These are phyloP conservation scores for Chloromonas sp. DNA, from an alignment of 163 green algal species.

Conservation along the genomic window DNA sequence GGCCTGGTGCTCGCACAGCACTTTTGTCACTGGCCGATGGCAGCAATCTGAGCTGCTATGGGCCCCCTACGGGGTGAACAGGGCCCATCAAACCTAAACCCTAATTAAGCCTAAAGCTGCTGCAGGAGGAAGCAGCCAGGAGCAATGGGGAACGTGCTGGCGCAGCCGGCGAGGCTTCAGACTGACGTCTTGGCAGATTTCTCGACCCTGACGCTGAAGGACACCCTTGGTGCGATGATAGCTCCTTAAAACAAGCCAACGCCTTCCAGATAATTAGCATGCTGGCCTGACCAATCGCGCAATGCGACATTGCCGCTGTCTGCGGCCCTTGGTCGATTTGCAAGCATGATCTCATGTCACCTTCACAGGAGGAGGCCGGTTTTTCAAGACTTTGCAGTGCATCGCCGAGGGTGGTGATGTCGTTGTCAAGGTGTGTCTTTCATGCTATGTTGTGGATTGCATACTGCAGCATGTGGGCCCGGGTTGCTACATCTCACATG, in stretches of 20 bases:
- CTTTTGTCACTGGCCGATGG: too few species aligned
- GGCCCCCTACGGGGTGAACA: too few species aligned
- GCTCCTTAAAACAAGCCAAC: background rate
- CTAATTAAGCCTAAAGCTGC: too few species aligned
- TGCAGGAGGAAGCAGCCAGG: background rate
- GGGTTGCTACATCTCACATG: background rate
- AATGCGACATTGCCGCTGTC: background rate
- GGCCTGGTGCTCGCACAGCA: too few species aligned
- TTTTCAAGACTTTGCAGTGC: conserved; percentile 89
- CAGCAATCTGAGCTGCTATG: too few species aligned
- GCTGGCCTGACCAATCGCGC: background rate
- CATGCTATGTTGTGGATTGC: background rate
- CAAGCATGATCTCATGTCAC: background rate
- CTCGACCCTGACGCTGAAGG: conserved; percentile 71
- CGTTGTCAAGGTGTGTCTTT: conserved; percentile 76
- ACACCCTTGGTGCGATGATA: conserved; percentile 49
- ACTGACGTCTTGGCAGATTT: conserved; percentile 48
- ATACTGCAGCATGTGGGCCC: background rate
- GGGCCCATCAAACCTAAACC: too few species aligned
- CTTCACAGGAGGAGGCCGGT: conserved; percentile 62
- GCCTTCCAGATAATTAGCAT: background rate
- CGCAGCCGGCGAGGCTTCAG: conserved; percentile 39
- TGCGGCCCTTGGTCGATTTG: background rate
- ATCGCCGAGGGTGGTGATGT: conserved; percentile 83
- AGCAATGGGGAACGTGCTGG: conserved; percentile 72